These are phyloP conservation scores for Dendrobium chrysotoxum DNA, from an alignment of 106 monocot genomes.

Conservation along the genomic window DNA sequence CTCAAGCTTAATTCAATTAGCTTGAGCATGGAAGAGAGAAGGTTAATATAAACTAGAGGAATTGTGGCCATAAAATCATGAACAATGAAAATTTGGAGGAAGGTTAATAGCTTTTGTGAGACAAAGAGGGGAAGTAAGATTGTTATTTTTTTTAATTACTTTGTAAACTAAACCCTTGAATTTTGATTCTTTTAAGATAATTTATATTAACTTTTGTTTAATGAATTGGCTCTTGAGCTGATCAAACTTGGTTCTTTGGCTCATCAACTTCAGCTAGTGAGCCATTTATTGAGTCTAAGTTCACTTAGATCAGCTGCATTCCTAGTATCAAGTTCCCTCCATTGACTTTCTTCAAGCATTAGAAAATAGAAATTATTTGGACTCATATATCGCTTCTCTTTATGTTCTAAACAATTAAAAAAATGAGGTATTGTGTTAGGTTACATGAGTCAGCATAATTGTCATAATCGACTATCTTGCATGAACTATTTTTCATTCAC, in stretches of 20 bases:
- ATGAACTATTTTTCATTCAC: slow-evolving; percentile 1
- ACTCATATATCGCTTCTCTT: not conserved
- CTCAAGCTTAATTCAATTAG: not conserved
- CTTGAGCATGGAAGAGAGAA: not conserved
- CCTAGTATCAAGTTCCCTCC: not conserved
- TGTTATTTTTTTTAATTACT: not conserved
- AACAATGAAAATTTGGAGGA: not conserved
- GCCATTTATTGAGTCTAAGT: not conserved
- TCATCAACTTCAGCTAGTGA: not conserved
- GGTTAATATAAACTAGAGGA: not conserved
- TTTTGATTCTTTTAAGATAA: not conserved
- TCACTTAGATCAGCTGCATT: not conserved
- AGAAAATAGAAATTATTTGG: not conserved
- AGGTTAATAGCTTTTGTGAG: not conserved
- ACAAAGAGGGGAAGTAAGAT: not conserved
- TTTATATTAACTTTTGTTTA: not conserved
- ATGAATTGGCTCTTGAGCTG: not conserved
- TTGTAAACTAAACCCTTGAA: not conserved
- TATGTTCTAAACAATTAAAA: not conserved
- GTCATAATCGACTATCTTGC: not conserved
- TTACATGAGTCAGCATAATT: not conserved
- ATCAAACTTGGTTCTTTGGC: not conserved
- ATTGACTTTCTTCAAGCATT: not conserved
- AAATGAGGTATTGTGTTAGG: not conserved
- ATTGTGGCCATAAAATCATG: not conserved